Evolutionary conservation across 176 grass and related monocot genomes (phyloP), one percentile per base, ranked within the genome.

Genomic region (Aegilops longissima): DNA sequence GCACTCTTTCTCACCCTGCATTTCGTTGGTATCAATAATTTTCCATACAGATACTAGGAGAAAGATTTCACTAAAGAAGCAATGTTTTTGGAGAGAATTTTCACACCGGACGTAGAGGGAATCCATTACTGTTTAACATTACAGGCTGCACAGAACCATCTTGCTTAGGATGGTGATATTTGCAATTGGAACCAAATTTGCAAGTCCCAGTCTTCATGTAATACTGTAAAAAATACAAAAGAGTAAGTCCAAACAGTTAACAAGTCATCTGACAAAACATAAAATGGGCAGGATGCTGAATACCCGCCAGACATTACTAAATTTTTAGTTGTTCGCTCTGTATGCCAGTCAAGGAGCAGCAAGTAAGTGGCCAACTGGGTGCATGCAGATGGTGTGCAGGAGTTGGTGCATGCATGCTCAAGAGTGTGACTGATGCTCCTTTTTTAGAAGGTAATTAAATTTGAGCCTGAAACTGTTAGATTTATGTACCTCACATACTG

Each of bases 1-100:
- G 83, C 94, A 99, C 70, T 96, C 97, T 91, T 96, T 99, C 92
- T 99, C 97, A 35, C 97, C 94, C 97, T 99, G 85, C 85, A 85
- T 58, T 66, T 91, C 35, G 61, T 77, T 80, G 12, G 61, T 79
- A 34, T 73, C 80, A 87, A 87, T 66, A 64, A 70, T 47, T 78
- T 52, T 76, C 25, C 73, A 66, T 63, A 52, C 1, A 36, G 77
- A 87, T 73, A 38, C 24, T 35, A 59, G 65, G 42, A 7, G 4
- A 12, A 42, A 27, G 61, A 76, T 71, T 16, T 71, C 33, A 88
- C 73, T 76, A 70, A 82, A 47, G 62, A 76, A 84, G 56, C 21
- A 84, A 79, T 23, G 34, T 34, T 23, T 62, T 33, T 66, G 14
- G 61, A 79, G 66, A 83, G 77, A 91, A 82, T 30, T 87, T 88